phyloP scores from a whole-genome alignment of 805 yeast species.

The Nakazawaea siamensis region DNA sequence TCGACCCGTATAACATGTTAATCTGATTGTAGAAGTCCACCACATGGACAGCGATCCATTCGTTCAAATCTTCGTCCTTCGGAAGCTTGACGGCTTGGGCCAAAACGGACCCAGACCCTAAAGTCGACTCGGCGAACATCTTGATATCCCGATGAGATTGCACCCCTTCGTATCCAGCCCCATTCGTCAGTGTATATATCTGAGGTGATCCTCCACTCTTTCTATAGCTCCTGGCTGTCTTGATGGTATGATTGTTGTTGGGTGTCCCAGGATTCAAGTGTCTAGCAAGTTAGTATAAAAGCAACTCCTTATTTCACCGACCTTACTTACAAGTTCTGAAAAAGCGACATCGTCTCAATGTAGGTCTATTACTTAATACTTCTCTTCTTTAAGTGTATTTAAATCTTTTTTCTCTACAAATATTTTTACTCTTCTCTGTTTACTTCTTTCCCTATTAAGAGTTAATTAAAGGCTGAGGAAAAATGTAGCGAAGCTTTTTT shows the following conservation, averaged over 20 bases:
- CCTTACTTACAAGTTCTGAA: conserved; percentile 12
- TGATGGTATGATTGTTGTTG: conserved; percentile 25
- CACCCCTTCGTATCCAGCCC: conserved; percentile 11
- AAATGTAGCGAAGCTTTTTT: too few species aligned
- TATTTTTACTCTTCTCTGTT: conserved; percentile 8
- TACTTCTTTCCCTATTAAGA: conserved; percentile 15
- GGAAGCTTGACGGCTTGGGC: conserved; percentile 93
- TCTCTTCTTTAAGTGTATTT: not conserved
- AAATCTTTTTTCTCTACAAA: not conserved
- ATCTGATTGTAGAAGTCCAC: conserved; percentile 95
- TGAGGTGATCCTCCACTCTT: conserved; percentile 18
- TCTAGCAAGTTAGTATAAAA: conserved; percentile 4
- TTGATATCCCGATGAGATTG: conserved; percentile 65
- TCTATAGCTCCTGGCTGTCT: conserved; percentile 25
- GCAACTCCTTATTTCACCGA: not conserved
- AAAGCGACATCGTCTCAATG: conserved; percentile 11
- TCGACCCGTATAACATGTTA: conserved; percentile 92
- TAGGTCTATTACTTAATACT: not conserved
- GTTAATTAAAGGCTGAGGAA: too few species aligned
- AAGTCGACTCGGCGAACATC: conserved; percentile 86
- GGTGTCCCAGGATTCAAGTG: conserved; percentile 12
- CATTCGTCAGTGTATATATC: conserved; percentile 7
- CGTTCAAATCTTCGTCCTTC: conserved; percentile 82
- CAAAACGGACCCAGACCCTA: conserved; percentile 86
- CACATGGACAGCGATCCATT: conserved; percentile 97